Evolutionary conservation across 495 filamentous ascomycete species (phyloP), one percentile per base, ranked within the genome.

Genomic region (Lepidopterella palustris): DNA sequence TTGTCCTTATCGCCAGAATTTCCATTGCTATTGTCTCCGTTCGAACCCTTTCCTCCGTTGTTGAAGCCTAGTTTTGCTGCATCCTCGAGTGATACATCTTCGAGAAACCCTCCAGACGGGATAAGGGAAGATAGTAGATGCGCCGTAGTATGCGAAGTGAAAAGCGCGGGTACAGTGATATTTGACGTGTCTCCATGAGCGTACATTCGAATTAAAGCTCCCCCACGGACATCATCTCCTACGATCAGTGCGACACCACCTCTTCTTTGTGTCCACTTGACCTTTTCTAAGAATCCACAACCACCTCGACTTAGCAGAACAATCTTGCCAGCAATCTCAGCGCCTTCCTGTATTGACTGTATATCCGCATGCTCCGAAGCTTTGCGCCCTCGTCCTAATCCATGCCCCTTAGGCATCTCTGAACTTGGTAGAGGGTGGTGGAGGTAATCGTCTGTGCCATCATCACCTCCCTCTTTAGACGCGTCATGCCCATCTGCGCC

Each of bases 201-300:
- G 72, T 96, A 97, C 93, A 99, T 99, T 57, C 92, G 93, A 39
- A 99, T 86, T 59, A 99, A 71, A 24, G 79, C 80, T 10, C 90
- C 92, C 32, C 92, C 89, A 55, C 87, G 84, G 48, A 87, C 86
- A 72, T 97, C 86, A 70, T 99, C 93, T 20, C 93, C 93, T 5
- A 99, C 92, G 67, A 99, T 93, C 59, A 99, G 73, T 23, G 90
- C 92, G 52, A 89, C 78, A 9, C 85, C 93, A 8, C 93, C 93
- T 63, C 93, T 82, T 47, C 91, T 80, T 72, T 99, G 93, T 4
- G 87, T 88, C 93, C 93, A 99, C 70, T 92, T 91, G 57, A 91
- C 90, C 72, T 99, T 99, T 66, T 97, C 92, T 39, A 97, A 74
- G 71, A 98, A 98, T 13, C 93, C 95, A 73, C 93, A 98, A 15